A percentile compares a stretch with the other conserved stretches of the same genome.
Conservation (phyloP, 306 rosid genomes). For the Pyrus bretschneideri region DNA sequence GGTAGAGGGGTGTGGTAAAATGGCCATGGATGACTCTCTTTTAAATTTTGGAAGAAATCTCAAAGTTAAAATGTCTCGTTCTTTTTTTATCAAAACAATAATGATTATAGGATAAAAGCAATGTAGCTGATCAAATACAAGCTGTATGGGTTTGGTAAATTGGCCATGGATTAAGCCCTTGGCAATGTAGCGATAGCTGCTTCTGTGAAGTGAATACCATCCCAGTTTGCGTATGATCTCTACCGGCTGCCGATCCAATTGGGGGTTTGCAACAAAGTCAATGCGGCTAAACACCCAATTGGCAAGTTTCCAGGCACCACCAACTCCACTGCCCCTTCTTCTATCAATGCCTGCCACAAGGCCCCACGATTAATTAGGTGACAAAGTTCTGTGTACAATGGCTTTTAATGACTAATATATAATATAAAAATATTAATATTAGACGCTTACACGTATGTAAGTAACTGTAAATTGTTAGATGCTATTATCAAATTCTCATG, state of each 20-base stretch:
- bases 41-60: no score
- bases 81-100: not conserved
- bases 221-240: constrained; percentile 45
- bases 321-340: constrained; percentile 52
- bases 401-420: not conserved
- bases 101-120: not conserved
- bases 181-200: constrained; percentile 52
- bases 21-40: no score
- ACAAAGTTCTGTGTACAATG: not conserved
- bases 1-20: no score
- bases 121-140: not conserved
- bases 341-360: constrained; percentile 43
- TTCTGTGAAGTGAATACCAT: constrained; percentile 62
- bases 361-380: no score
- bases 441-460: no score
- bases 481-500: no score
- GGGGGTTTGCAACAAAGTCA: constrained; percentile 35
- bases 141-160: constrained; percentile 33
- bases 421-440: no score
- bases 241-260: constrained; percentile 38
- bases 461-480: no score
- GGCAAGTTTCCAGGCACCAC: no score
- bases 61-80: no score
- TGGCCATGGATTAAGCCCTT: constrained; percentile 34
- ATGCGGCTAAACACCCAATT: not conserved